Evolutionary conservation across 148 eudicot genomes (phyloP).

Genomic region (Fagopyrum tataricum): DNA sequence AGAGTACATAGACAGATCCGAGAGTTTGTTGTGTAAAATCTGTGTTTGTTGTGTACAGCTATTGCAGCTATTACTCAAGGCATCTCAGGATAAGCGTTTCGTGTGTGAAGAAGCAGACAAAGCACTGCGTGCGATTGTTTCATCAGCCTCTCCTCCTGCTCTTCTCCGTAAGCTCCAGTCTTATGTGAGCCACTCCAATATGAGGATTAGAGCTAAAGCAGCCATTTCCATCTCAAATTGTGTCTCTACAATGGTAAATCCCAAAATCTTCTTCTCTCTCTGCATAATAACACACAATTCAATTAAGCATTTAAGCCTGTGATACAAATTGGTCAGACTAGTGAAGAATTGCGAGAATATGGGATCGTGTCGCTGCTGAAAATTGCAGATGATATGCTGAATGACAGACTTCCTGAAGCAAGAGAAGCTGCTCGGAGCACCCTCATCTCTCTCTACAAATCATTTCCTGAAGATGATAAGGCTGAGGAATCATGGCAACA

Average conservation of each 20-base stretch:
- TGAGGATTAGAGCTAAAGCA: constrained; percentile 85
- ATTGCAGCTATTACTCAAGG: constrained; percentile 78
- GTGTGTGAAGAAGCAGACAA: constrained; percentile 94
- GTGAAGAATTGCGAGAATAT: constrained; percentile 56
- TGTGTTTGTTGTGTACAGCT: constrained; percentile 36
- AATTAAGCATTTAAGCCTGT: too few species aligned
- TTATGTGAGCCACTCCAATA: constrained; percentile 60
- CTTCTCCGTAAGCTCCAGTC: constrained; percentile 59
- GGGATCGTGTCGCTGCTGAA: constrained; percentile 57
- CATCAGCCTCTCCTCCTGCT: constrained; percentile 56
- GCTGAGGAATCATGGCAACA: constrained; percentile 70
- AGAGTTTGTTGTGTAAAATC: too few species aligned
- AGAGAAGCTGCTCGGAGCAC: constrained; percentile 90
- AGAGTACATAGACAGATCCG: too few species aligned
- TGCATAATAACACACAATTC: not conserved
- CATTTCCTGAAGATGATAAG: constrained; percentile 32
- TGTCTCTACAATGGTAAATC: constrained; percentile 66
- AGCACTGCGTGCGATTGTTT: constrained; percentile 61
- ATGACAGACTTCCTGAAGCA: constrained; percentile 92
- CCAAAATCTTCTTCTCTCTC: not conserved
- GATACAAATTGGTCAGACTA: constrained; percentile 23
- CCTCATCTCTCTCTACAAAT: constrained; percentile 35
- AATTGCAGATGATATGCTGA: constrained; percentile 56
- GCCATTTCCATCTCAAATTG: constrained; percentile 70
- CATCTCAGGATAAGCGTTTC: constrained; percentile 90